A percentile compares a stretch with the other conserved stretches of the same genome.
These are phyloP conservation scores for Hyaloscypha hepaticicola DNA, from an alignment of 495 filamentous ascomycete species.

Conservation along the genomic window DNA sequence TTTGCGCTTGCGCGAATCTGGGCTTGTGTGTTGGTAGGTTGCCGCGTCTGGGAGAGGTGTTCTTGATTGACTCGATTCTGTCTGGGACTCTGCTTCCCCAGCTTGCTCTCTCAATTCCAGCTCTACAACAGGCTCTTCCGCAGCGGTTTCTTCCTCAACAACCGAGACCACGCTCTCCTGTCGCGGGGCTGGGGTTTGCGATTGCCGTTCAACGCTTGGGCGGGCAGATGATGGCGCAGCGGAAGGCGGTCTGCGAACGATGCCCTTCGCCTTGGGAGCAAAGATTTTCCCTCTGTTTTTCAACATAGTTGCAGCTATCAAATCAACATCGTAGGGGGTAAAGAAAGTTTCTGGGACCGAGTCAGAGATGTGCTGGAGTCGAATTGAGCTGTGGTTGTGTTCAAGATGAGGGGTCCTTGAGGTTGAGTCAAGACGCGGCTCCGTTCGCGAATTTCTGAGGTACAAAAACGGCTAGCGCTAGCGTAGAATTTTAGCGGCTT, in stretches of 20 bases:
- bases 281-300: slow-evolving; percentile 20
- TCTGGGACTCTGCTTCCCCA: neutral
- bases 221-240: slow-evolving; percentile 25
- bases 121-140: too few relatives aligned
- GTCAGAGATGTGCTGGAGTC: neutral
- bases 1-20: slow-evolving; percentile 16
- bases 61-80: neutral
- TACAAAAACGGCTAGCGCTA: slow-evolving; percentile 4
- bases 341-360: neutral
- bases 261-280: slow-evolving; percentile 29
- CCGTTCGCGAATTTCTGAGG: neutral
- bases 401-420: neutral
- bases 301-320: slow-evolving; percentile 21
- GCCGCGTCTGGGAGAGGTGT: neutral
- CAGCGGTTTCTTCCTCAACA: neutral
- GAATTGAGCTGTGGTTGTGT: neutral
- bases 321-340: neutral
- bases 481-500: slow-evolving; percentile 10
- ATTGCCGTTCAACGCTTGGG: slow-evolving; percentile 30
- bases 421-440: slow-evolving; percentile 4
- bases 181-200: slow-evolving; percentile 28
- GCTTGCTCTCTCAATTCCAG: neutral
- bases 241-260: slow-evolving; percentile 14
- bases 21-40: neutral
- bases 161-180: slow-evolving; percentile 2